Evolutionary conservation across 352 stramenopile species (phyloP), one percentile per base, ranked within the genome.

Genomic region (Elongisporangium prolatum): DNA sequence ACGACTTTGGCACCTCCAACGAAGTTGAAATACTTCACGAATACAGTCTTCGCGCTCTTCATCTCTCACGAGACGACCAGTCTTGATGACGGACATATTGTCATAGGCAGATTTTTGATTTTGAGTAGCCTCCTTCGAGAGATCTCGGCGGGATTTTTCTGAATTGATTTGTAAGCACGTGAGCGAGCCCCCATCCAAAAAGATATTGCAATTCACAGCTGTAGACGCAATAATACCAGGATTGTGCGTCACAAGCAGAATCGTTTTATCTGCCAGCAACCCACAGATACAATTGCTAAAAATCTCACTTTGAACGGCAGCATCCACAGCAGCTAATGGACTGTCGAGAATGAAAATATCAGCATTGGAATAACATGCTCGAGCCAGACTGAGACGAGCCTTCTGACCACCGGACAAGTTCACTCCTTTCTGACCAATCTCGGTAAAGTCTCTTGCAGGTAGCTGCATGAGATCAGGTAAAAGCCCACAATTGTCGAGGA

Each of bases 391-490:
- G 9, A 89, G 62, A n/a, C 81, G 64, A 16, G 75, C 75, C 66
- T 97, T 97, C 69, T 98, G 93, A 2, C 95, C 95, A 14, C 95
- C 94, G 0, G 69, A 96, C 11, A 99, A 68, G 55, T 95, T 98
- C 5, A 98, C 83, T 2, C 94, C 96, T 56, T 94, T 96, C 68
- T 98, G 88, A n/a, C 93, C 95, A 56, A 98, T 98, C 69, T 98
- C 92, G 6, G 91, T 98, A 51, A 59, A 9, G 64, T 98, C 93
- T 13, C 93, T 90, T 24, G 50, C 71, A 1, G 88, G 77, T n/a
- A 98, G 73, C n/a, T 94, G 63, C 7, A 67, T 68, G 20, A 98
- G 63, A 61, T 98, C 93, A 38, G 83, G 76, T 0, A 79, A 37
- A 4, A 98, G 67, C 6, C 71, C 76, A 63, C 90, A 97, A 6